phyloP scores from a whole-genome alignment of 768 basidiomycete genomes.

The Trichaptum fuscoviolaceum region DNA sequence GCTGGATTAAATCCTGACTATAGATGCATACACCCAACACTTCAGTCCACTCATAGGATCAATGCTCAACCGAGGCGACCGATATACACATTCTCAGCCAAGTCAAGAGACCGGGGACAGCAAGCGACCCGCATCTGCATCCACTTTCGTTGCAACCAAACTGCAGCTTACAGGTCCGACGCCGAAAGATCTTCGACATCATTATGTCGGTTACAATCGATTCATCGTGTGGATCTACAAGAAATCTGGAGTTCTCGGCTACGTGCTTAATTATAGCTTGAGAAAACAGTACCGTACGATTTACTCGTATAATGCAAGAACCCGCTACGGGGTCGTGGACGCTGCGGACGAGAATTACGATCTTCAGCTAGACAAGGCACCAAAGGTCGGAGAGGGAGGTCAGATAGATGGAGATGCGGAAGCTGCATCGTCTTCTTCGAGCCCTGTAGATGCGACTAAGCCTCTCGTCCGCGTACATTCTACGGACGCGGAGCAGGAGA shows the following conservation, averaged over 20 bases:
- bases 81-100: background rate
- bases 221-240: conserved; percentile 40
- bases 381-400: background rate
- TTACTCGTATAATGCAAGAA: conserved; percentile 33
- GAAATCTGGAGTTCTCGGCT: conserved; percentile 31
- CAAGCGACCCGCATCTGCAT: conserved; percentile 18
- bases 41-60: conserved; percentile 39
- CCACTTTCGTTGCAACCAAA: conserved; percentile 40
- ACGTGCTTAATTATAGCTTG: conserved; percentile 32
- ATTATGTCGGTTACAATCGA: conserved; percentile 33
- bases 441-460: conserved; percentile 7
- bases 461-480: conserved; percentile 17
- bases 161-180: conserved; percentile 40
- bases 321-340: conserved; percentile 30
- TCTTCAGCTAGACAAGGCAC: background rate
- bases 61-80: conserved; percentile 20
- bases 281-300: conserved; percentile 36
- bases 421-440: conserved; percentile 5
- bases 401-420: conserved; percentile 7
- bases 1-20: background rate
- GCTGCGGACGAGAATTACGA: conserved; percentile 12
- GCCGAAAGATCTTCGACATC: conserved; percentile 30
- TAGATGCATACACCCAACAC: conserved; percentile 30
- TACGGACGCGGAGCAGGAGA: background rate
- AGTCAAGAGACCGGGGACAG: conserved; percentile 7